phyloP scores from a whole-genome alignment of 805 yeast genomes.

The Candida takata region DNA sequence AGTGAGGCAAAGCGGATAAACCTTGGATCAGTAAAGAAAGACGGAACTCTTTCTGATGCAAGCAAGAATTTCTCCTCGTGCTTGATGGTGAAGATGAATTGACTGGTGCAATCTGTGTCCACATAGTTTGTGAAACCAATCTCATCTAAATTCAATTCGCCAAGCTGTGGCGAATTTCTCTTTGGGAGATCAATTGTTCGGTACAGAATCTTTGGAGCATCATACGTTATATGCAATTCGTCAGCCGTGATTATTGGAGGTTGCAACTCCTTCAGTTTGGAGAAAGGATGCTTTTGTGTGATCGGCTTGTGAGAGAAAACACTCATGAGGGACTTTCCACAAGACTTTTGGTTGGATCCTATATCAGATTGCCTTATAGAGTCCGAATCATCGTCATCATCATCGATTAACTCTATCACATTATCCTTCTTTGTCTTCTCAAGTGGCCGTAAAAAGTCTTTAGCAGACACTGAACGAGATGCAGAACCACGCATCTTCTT shows the following conservation, averaged over 20 bases:
- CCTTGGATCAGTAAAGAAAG: conserved; percentile 3
- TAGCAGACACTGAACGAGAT: conserved; percentile 14
- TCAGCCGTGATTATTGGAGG: conserved; percentile 10
- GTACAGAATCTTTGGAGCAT: conserved; percentile 2
- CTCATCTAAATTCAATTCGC: conserved; percentile 1
- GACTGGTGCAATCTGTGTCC: background rate
- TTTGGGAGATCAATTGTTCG: conserved; percentile 3
- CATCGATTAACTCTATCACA: background rate
- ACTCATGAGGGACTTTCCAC: conserved; percentile 9
- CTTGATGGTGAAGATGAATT: background rate
- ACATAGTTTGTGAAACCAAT: background rate
- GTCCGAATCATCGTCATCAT: conserved; percentile 1
- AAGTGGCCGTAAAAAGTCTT: conserved; percentile 11
- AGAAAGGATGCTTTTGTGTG: conserved; percentile 11
- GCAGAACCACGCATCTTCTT: conserved; percentile 14
- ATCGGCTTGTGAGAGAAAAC: conserved; percentile 5
- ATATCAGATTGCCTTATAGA: background rate
- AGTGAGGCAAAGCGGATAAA: background rate
- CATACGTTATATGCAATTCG: conserved; percentile 12
- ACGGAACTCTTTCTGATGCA: conserved; percentile 1
- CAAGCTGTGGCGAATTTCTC: background rate
- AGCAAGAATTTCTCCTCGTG: conserved; percentile 1
- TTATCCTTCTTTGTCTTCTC: conserved; percentile 2
- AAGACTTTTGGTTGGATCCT: background rate
- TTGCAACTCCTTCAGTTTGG: conserved; percentile 16